Base-by-base conservation (phyloP, 73 alveolate genomes). In the Blepharisma japonicum region DNA sequence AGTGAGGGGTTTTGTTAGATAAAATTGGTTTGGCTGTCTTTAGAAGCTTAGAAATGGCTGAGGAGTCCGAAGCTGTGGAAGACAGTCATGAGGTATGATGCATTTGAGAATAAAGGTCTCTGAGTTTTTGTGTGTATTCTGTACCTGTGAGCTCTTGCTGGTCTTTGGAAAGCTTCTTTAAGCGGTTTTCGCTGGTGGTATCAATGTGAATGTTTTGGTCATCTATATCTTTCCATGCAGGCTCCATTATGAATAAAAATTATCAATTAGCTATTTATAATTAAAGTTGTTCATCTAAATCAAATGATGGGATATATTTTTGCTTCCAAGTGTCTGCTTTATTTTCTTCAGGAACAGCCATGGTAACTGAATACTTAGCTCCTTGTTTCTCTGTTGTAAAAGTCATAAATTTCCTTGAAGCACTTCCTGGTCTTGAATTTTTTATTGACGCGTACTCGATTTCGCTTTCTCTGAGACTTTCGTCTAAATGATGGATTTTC, bases 131-230 rank as follows among this genome's bases (percentile, higher is more conserved):
- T 18, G 14, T 14, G 56, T 67, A 56, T 27, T 78, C 70, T 46
- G 14, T 49, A 6, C 90, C 90, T 7, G 84, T 78, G 4, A 82
- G 45, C 42, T 32, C 42, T 38, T 11, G 49, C 4, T 21, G 55
- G 47, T 84, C 91, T 21, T 48, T 81, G 56, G 74, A 82, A 23
- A 81, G 56, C 68, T 80, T 68, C 81, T 71, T 84, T 9, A 79
- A 14, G 71, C 68, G 79, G 72, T 39, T 83, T 68, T 5, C 68
- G 55, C 54, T 81, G 71, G 76, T 11, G 6, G 83, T 9, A 42
- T 46, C 68, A 18, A 71, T 54, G 9, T n/a, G 61, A 32, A 71
- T 14, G 38, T 45, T 42, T 14, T 71, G 46, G 68, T 71, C 81
- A 71, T 71, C 81, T 18, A 32, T 7, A 71, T 71, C 81, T 18